phyloP scores from a whole-genome alignment of 1,284 basidiomycete genomes.

The Tranzscheliella williamsii region DNA sequence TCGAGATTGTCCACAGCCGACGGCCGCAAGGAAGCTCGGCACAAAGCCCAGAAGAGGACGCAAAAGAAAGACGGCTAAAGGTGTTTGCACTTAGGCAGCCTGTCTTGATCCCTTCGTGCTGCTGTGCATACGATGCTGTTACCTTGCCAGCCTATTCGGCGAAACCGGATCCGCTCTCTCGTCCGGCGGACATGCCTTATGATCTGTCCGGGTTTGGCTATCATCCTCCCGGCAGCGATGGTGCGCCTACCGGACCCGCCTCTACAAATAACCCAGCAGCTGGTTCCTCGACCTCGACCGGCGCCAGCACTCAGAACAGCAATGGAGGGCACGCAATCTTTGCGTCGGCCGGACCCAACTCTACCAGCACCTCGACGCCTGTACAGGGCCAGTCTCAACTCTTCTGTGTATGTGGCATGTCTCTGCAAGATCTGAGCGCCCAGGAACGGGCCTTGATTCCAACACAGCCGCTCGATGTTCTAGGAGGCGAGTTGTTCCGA shows the following conservation, averaged over 20 bases:
- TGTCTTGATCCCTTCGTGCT: conserved; percentile 53
- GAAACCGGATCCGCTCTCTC: conserved; percentile 15
- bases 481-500: conserved; percentile 36
- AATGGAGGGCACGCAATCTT: background rate
- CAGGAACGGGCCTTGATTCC: conserved; percentile 55
- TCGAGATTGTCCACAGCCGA: conserved; percentile 57
- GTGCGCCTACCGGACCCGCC: conserved; percentile 1
- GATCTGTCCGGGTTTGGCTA: conserved; percentile 27
- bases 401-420: conserved; percentile 60
- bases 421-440: conserved; percentile 48
- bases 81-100: conserved; percentile 59
- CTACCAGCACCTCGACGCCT: conserved; percentile 33
- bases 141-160: conserved; percentile 54
- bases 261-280: background rate
- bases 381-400: conserved; percentile 48
- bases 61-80: conserved; percentile 48
- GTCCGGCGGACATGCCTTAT: conserved; percentile 44
- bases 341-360: conserved; percentile 8
- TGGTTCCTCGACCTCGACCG: background rate
- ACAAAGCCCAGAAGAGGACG: conserved; percentile 23
- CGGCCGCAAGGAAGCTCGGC: conserved; percentile 15
- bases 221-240: conserved; percentile 10
- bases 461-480: conserved; percentile 30
- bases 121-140: conserved; percentile 59
- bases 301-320: background rate